Evolutionary conservation across 2,329 filamentous ascomycete genomes (phyloP).

Genomic region (Venturia effusa): DNA sequence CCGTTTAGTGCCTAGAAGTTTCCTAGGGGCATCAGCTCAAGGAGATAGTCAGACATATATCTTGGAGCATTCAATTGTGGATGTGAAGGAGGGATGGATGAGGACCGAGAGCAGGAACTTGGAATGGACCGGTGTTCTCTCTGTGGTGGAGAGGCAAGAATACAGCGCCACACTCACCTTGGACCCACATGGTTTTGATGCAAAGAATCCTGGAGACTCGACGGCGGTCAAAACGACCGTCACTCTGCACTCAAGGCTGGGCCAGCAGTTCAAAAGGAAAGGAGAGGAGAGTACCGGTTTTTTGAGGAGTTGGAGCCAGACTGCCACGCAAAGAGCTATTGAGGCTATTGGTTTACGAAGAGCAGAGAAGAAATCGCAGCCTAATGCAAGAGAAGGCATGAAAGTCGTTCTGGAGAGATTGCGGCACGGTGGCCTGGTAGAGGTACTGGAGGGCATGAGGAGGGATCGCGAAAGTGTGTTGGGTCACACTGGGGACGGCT

Average conservation of each 20-base stretch:
- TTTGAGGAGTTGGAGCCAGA: conserved; percentile 54
- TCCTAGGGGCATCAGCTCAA: conserved; percentile 47
- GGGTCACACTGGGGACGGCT: neutral
- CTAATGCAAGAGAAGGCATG: conserved; percentile 77
- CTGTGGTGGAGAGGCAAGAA: conserved; percentile 64
- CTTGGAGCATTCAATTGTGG: conserved; percentile 67
- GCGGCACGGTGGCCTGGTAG: conserved; percentile 54
- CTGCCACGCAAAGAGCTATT: conserved; percentile 67
- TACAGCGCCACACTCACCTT: conserved; percentile 31
- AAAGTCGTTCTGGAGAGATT: conserved; percentile 65
- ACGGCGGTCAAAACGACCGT: conserved; percentile 67
- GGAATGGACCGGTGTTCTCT: conserved; percentile 71
- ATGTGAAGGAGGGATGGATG: conserved; percentile 75
- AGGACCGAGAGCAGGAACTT: conserved; percentile 69
- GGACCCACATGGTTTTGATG: conserved; percentile 6
- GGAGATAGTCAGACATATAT: conserved; percentile 68
- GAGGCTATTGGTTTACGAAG: conserved; percentile 68
- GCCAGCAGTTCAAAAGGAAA: conserved; percentile 50
- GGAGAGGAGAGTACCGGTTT: conserved; percentile 42
- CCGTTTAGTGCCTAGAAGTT: conserved; percentile 60
- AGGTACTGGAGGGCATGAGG: conserved; percentile 60
- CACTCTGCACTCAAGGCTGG: conserved; percentile 60
- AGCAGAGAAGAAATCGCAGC: conserved; percentile 59
- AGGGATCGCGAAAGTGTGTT: conserved; percentile 18
- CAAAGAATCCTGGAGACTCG: neutral